These are phyloP conservation scores for Venturia carpophila DNA, from an alignment of 2,329 filamentous ascomycete species.

Conservation along the genomic window DNA sequence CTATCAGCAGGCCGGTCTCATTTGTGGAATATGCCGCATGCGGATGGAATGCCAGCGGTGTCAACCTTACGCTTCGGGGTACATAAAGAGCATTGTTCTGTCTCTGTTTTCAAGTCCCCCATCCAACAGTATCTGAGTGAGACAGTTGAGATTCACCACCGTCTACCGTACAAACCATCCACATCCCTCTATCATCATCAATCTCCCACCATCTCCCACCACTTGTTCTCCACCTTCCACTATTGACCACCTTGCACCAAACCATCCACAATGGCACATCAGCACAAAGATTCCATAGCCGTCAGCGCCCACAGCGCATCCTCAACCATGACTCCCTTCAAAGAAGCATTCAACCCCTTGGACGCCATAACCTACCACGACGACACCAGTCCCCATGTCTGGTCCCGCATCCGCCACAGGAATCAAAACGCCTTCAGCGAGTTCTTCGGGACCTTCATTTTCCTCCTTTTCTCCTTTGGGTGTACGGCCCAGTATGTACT, in stretches of 20 bases:
- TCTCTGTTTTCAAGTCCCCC: neutral
- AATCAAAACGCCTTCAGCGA: slow-evolving; percentile 17
- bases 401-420: slow-evolving; percentile 11
- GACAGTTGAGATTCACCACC: neutral
- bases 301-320: neutral
- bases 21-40: neutral
- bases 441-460: slow-evolving; percentile 16
- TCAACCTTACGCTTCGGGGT: neutral
- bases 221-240: too few relatives aligned
- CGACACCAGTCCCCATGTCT: neutral
- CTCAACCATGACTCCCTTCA: neutral
- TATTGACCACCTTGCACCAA: neutral
- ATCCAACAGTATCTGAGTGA: neutral
- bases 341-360: neutral
- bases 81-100: neutral
- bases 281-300: neutral
- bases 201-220: neutral
- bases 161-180: too few relatives aligned
- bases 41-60: neutral
- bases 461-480: slow-evolving; percentile 16
- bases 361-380: neutral
- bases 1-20: neutral
- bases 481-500: slow-evolving; percentile 13
- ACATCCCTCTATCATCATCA: neutral
- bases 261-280: neutral